Evolutionary conservation across 1,139 yeast species (phyloP).

Genomic region (Yamadazyma membranifaciens): DNA sequence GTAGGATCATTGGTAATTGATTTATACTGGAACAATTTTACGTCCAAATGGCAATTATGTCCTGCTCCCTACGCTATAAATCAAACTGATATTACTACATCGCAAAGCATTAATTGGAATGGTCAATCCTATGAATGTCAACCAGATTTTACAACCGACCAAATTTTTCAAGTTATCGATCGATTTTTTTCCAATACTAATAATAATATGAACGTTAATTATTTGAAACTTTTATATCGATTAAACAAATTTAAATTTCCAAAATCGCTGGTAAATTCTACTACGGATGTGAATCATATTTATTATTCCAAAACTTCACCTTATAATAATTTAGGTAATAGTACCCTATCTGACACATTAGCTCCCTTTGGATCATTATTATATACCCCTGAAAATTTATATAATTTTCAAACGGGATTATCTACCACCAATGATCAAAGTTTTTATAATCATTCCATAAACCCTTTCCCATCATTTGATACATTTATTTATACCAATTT

Average conservation of each 20-base stretch:
- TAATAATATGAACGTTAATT: slow-evolving; percentile 53
- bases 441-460: slow-evolving; percentile 23
- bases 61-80: slow-evolving; percentile 48
- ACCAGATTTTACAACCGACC: slow-evolving; percentile 39
- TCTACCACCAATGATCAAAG: not conserved
- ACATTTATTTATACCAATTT: slow-evolving; percentile 41
- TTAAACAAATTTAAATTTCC: slow-evolving; percentile 31
- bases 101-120: slow-evolving; percentile 27
- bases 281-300: slow-evolving; percentile 5
- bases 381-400: slow-evolving; percentile 28
- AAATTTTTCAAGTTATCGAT: slow-evolving; percentile 35
- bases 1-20: slow-evolving; percentile 56
- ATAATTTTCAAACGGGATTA: slow-evolving; percentile 6
- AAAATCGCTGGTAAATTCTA: slow-evolving; percentile 8
- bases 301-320: slow-evolving; percentile 8
- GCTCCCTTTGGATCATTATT: slow-evolving; percentile 19
- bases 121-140: slow-evolving; percentile 36
- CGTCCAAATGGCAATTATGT: slow-evolving; percentile 65
- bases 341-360: slow-evolving; percentile 26
- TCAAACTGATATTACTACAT: slow-evolving; percentile 18
- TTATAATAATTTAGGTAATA: slow-evolving; percentile 23
- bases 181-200: slow-evolving; percentile 48
- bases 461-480: slow-evolving; percentile 38
- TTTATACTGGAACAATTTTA: slow-evolving; percentile 60
- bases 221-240: slow-evolving; percentile 49